These are phyloP conservation scores for Rhodotorula sp. DNA, from an alignment of 1,284 basidiomycete genomes.

Conservation along the genomic window DNA sequence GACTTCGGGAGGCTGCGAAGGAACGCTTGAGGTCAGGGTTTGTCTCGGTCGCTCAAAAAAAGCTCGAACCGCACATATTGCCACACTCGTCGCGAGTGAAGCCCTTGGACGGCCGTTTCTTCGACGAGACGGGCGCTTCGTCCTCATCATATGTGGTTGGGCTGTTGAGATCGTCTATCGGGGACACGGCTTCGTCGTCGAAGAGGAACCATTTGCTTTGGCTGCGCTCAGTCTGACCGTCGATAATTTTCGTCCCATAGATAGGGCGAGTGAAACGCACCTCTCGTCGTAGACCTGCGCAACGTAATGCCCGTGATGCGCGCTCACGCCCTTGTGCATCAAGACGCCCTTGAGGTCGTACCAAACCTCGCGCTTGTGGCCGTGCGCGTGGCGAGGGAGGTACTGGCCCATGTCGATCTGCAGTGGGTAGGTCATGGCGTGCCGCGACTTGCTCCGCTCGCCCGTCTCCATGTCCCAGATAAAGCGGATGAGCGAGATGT, in stretches of 20 bases:
- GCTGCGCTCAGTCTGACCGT: conserved; percentile 49
- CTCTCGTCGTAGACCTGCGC: conserved; percentile 75
- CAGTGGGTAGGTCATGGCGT: conserved; percentile 68
- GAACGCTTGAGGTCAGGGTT: neutral
- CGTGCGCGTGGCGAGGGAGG: conserved; percentile 45
- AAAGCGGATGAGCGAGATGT: conserved; percentile 85
- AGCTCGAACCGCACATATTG: neutral
- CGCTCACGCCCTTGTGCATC: conserved; percentile 77
- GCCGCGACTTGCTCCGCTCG: conserved; percentile 68
- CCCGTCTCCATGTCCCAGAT: conserved; percentile 61
- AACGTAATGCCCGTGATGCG: conserved; percentile 89
- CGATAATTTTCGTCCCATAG: conserved; percentile 4
- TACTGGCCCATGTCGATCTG: conserved; percentile 70
- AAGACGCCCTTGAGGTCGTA: conserved; percentile 81
- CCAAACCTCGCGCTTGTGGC: conserved; percentile 44
- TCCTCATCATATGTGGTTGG: conserved; percentile 36
- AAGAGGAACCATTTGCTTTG: conserved; percentile 79
- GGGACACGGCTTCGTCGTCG: conserved; percentile 65
- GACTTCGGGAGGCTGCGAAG: conserved; percentile 28
- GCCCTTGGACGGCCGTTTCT: conserved; percentile 16
- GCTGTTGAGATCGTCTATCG: conserved; percentile 40
- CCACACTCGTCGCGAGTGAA: conserved; percentile 17
- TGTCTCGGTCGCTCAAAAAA: neutral
- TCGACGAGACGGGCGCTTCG: conserved; percentile 34
- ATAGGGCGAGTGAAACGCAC: conserved; percentile 53